These are phyloP conservation scores for Flaveria robusta DNA, from an alignment of 129 eudicot species.

Conservation along the genomic window DNA sequence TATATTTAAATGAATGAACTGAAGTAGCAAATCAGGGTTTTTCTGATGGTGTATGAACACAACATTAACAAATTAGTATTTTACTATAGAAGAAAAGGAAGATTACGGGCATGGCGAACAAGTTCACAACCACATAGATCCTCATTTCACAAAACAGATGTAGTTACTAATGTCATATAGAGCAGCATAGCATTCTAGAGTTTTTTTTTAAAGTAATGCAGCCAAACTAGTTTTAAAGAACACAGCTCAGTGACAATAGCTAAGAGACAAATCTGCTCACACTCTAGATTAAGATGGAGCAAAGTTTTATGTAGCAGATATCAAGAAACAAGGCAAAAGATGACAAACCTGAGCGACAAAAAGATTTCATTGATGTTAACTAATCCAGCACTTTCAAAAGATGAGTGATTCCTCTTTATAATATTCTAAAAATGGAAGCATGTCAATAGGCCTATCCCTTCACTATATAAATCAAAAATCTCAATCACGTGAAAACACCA, in stretches of 20 bases:
- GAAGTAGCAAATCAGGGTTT: no score
- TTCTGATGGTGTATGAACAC: no score
- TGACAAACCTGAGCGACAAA: conserved; percentile 15
- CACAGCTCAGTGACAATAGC: neutral
- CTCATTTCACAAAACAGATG: no score
- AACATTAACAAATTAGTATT: no score
- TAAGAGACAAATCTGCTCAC: neutral
- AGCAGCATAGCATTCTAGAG: no score
- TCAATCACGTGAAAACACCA: neutral
- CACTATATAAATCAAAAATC: conserved; percentile 8
- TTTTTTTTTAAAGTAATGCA: no score
- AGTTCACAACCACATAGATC: no score
- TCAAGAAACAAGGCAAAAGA: conserved; percentile 22
- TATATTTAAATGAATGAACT: no score
- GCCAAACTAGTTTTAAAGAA: no score
- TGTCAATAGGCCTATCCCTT: neutral
- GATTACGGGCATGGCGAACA: no score
- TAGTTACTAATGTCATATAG: no score
- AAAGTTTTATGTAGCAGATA: conserved; percentile 15
- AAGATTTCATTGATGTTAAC: conserved; percentile 7
- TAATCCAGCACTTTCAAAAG: neutral
- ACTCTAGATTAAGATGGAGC: neutral
- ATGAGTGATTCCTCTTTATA: conserved; percentile 8
- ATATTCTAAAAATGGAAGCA: neutral
- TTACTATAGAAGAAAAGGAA: no score